Evolutionary conservation across 306 rosid species (phyloP).

Genomic region (Prunus dulcis): DNA sequence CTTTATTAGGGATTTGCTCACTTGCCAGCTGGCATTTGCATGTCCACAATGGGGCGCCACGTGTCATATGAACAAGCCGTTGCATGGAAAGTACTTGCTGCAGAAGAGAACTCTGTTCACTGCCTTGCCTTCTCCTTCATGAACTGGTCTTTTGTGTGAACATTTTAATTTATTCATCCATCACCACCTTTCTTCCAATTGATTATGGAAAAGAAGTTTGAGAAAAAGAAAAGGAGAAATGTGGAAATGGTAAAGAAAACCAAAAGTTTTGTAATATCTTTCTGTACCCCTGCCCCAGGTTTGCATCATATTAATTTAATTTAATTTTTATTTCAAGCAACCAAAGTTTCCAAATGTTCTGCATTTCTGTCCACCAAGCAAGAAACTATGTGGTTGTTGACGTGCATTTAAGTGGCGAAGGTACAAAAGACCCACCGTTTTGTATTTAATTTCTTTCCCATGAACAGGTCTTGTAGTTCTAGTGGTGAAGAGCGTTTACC

Average conservation of each 20-base stretch:
- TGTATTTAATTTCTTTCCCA: too few relatives aligned
- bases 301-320: conserved; percentile 55
- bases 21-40: conserved; percentile 84
- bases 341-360: background rate
- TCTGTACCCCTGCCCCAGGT: conserved; percentile 28
- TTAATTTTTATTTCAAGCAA: conserved; percentile 41
- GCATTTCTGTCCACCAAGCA: background rate
- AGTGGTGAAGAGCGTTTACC: too few relatives aligned
- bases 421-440: too few relatives aligned
- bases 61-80: conserved; percentile 83
- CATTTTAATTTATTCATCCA: conserved; percentile 6
- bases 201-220: conserved; percentile 16
- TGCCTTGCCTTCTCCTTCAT: conserved; percentile 90
- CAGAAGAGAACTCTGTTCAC: conserved; percentile 69
- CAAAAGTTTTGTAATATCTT: conserved; percentile 41
- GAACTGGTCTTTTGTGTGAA: conserved; percentile 98
- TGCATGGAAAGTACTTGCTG: conserved; percentile 88
- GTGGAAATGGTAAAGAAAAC: conserved; percentile 8
- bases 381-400: too few relatives aligned
- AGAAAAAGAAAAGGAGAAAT: conserved; percentile 1
- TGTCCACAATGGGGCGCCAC: conserved; percentile 90
- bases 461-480: too few relatives aligned
- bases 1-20: conserved; percentile 69
- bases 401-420: background rate
- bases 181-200: conserved; percentile 22